Evolutionary conservation across 1,284 basidiomycete genomes (phyloP), one percentile per base, ranked within the genome.

Genomic region (Pisolithus thermaeus): DNA sequence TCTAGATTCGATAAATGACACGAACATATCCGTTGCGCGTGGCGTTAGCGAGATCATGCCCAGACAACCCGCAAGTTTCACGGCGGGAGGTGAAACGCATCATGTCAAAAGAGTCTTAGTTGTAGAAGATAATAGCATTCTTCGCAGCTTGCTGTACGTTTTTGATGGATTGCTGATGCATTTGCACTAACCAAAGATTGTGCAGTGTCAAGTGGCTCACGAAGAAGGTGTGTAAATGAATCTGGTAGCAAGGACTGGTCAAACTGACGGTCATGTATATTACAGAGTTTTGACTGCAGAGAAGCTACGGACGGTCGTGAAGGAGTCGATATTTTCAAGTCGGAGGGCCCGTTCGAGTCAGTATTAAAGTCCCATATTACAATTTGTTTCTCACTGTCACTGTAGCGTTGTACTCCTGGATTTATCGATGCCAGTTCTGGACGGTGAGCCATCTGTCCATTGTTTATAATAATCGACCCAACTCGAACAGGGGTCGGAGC

Each of bases 381-480:
- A 1, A 43, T 32, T 52, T 43, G 47, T 14, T 35, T 55, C 49
- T 47, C 49, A 30, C 53, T 51, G 54, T 30, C 49, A 35, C 50
- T 53, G 8, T 56, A 92, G 90, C 56, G 81, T 94, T 38, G 83
- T 94, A 39, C 76, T 96, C 23, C 75, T 97, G 61, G 94, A 97
- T 68, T 73, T 97, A 47, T 92, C 90, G 0, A 97, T 97, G 94
- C 94, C 92, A 0, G 70, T 92, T 22, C 80, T 97, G 55, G 92
- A 97, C 65, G 94, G 89, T 79, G 59, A 55, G 52, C 44, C 47
- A 1, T 9, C 23, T 47, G 28, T 54, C 27, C 51, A 12, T 39
- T 20, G 20, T 9, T 11, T 23, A 20, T 12, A n/a, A 44, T 49
- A 47, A 42, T 47, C 40, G 44, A 23, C 43, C 57, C 22, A 44